Conservation (phyloP, 192 early-diverging fungal species). For the Mortierella hygrophila region DNA sequence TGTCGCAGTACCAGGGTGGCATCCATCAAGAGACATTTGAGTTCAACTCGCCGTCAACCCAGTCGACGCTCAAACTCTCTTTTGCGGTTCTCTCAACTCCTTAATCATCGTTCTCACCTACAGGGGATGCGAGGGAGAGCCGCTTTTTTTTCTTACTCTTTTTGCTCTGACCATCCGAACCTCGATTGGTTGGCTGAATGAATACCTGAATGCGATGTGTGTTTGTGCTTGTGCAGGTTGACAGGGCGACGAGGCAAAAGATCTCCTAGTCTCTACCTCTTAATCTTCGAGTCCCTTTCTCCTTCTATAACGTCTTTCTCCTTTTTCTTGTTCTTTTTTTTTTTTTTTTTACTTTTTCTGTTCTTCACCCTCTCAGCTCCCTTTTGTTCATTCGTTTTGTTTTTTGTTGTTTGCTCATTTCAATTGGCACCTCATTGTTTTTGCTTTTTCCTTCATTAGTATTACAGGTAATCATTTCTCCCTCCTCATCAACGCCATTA, state of each 20-base stretch:
- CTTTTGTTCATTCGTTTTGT: background rate
- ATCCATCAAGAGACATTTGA: background rate
- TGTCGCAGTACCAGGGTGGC: background rate
- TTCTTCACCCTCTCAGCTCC: background rate
- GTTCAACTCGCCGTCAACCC: background rate
- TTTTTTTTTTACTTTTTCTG: background rate
- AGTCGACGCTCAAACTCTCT: conserved; percentile 2
- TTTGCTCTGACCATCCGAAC: background rate
- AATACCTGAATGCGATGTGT: background rate
- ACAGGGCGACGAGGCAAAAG: background rate
- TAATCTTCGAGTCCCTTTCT: background rate
- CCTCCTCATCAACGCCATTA: background rate
- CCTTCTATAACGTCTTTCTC: background rate
- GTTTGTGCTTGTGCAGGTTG: background rate
- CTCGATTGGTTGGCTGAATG: background rate
- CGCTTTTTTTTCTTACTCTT: background rate
- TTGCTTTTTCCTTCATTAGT: background rate
- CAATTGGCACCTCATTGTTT: background rate
- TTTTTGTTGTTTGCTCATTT: conserved; percentile 6
- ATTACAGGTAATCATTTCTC: background rate
- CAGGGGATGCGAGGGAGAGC: background rate
- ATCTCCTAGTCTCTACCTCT: background rate
- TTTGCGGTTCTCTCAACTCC: background rate
- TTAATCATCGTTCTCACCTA: background rate
- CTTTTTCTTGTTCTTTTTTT: background rate